Evolutionary conservation across 305 asterid species (phyloP).

Genomic region (Rubia peregrina): DNA sequence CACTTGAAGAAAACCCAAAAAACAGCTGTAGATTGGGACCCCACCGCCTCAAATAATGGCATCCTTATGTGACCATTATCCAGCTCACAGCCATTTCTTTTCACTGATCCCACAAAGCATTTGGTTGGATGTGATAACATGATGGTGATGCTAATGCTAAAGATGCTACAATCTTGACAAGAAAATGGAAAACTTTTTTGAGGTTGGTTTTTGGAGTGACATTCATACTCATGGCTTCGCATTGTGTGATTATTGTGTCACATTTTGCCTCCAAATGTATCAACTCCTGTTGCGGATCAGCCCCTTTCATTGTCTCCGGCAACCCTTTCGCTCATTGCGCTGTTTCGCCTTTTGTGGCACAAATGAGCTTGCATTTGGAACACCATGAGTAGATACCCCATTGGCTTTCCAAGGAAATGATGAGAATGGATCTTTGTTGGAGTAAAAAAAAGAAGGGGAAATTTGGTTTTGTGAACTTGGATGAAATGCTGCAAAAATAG

Average conservation of each 20-base stretch:
- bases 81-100: conserved; percentile 2
- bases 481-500: conserved; percentile 29
- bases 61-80: conserved; percentile 11
- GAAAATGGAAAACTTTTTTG: conserved; percentile 1
- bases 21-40: conserved; percentile 7
- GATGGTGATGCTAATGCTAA: conserved; percentile 2
- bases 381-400: conserved; percentile 32
- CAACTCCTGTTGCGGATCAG: conserved; percentile 12
- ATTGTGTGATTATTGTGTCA: conserved; percentile 12
- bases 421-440: conserved; percentile 22
- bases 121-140: neutral
- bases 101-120: conserved; percentile 7
- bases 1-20: neutral
- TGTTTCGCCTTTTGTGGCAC: conserved; percentile 15
- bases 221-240: neutral
- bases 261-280: conserved; percentile 12
- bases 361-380: conserved; percentile 12
- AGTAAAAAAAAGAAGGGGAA: conserved; percentile 33
- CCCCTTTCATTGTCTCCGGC: conserved; percentile 38
- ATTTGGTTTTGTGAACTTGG: conserved; percentile 26
- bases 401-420: conserved; percentile 37
- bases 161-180: neutral
- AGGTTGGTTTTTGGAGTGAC: neutral
- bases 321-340: conserved; percentile 24
- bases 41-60: conserved; percentile 8